A percentile compares a stretch with the other conserved stretches of the same genome.
Evolutionary conservation across 2,329 filamentous ascomycete species (phyloP).

Genomic region (Fusarium camptoceras): DNA sequence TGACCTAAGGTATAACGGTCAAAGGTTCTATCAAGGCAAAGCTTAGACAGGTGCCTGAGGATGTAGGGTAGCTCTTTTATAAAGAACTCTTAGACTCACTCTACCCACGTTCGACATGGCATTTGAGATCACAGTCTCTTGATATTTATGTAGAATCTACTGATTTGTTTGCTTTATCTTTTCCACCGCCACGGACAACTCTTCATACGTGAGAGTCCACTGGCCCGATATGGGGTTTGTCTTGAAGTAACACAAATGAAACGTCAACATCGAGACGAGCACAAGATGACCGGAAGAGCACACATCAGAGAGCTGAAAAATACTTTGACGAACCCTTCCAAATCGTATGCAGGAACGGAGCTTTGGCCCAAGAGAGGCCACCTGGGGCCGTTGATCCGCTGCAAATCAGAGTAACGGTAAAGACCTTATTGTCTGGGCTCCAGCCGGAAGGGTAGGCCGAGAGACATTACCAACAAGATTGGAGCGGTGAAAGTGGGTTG

Average conservation of each 20-base stretch:
- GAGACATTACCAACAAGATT: constrained; percentile 3
- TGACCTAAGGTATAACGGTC: neutral
- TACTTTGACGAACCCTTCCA: neutral
- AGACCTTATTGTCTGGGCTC: constrained; percentile 11
- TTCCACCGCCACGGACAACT: neutral
- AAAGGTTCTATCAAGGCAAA: neutral
- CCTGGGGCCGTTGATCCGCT: constrained; percentile 4
- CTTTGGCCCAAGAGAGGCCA: neutral
- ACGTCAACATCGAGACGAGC: neutral
- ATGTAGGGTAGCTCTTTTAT: neutral
- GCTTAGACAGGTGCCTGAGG: neutral
- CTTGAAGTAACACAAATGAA: neutral
- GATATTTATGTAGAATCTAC: neutral
- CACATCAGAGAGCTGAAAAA: neutral
- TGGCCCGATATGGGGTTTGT: neutral
- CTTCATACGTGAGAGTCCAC: neutral
- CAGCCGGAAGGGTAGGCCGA: constrained; percentile 16
- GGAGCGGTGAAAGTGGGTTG: constrained; percentile 3
- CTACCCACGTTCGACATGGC: neutral
- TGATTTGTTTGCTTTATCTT: neutral
- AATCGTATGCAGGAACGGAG: constrained; percentile 1
- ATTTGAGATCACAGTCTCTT: neutral
- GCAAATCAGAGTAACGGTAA: constrained; percentile 13
- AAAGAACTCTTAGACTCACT: neutral
- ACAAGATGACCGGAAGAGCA: no score